These are phyloP conservation scores for Stentor roeselii DNA, from an alignment of 73 alveolate species.

Conservation along the genomic window DNA sequence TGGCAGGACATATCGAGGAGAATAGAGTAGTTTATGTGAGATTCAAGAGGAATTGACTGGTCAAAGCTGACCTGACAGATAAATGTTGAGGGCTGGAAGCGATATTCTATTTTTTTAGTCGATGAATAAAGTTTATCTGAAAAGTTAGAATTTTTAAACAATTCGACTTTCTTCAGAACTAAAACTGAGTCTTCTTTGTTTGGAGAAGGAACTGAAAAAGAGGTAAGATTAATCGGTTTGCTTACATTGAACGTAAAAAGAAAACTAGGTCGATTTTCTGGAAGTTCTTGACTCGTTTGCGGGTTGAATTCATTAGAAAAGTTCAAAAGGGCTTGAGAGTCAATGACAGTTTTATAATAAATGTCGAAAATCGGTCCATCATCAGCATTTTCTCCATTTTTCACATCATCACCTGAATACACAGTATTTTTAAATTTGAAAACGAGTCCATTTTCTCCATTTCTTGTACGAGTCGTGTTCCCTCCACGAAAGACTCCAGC, in stretches of 20 bases:
- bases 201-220: background rate
- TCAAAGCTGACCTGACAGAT: too few species aligned
- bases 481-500: constrained; percentile 26
- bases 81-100: too few species aligned
- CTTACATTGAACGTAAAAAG: background rate
- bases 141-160: too few species aligned
- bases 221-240: background rate
- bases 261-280: background rate
- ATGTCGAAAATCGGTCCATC: constrained; percentile 21
- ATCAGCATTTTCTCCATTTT: constrained; percentile 24
- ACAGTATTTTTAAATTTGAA: constrained; percentile 16
- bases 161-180: too few species aligned
- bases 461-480: constrained; percentile 9
- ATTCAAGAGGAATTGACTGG: too few species aligned
- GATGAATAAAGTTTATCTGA: too few species aligned
- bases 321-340: background rate
- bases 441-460: background rate
- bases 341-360: background rate
- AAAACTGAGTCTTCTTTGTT: background rate
- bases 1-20: too few species aligned
- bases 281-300: background rate
- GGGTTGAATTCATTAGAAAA: too few species aligned
- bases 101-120: too few species aligned
- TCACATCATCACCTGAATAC: constrained; percentile 14
- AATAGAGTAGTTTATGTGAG: too few species aligned